phyloP scores from a whole-genome alignment of 192 early-diverging fungal species.

The Rhizoclosmatium sp. region DNA sequence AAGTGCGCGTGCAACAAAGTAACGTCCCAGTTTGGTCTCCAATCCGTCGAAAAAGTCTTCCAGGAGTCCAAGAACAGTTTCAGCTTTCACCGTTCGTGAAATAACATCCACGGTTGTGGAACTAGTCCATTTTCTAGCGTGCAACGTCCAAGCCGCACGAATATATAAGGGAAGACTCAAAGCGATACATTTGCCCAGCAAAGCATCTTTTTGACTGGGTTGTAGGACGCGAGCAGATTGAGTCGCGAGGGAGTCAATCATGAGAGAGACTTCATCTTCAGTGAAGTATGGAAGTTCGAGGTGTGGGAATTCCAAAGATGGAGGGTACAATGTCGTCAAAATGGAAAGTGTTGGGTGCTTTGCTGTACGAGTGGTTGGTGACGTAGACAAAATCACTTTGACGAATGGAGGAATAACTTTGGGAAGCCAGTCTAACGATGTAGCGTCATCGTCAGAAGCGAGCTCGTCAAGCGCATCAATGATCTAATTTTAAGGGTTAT shows the following conservation, averaged over 20 bases:
- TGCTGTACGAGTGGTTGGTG: slow-evolving; percentile 26
- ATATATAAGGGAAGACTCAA: slow-evolving; percentile 31
- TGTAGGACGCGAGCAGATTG: slow-evolving; percentile 1
- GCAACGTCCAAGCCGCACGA: slow-evolving; percentile 32
- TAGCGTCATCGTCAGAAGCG: slow-evolving; percentile 29
- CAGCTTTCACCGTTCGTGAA: neutral
- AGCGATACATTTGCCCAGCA: slow-evolving; percentile 26
- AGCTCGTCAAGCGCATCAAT: slow-evolving; percentile 39
- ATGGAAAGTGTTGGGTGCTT: slow-evolving; percentile 26
- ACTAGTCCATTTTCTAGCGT: slow-evolving; percentile 33
- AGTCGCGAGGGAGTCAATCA: slow-evolving; percentile 6
- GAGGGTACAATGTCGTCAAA: slow-evolving; percentile 26
- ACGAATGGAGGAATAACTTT: slow-evolving; percentile 25
- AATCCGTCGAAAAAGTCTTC: slow-evolving; percentile 38
- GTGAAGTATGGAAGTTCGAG: slow-evolving; percentile 35
- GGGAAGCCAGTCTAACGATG: slow-evolving; percentile 38
- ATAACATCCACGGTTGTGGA: slow-evolving; percentile 3
- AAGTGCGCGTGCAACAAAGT: slow-evolving; percentile 32
- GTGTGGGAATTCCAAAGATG: neutral
- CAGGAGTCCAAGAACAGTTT: slow-evolving; percentile 35
- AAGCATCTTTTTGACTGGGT: neutral
- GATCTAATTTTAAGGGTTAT: slow-evolving; percentile 16
- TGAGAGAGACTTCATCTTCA: slow-evolving; percentile 1
- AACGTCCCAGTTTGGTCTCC: slow-evolving; percentile 30
- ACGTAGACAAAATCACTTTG: slow-evolving; percentile 27